These are phyloP conservation scores for Sergeia podlipaevii DNA, from an alignment of 208 protist species.

Conservation along the genomic window DNA sequence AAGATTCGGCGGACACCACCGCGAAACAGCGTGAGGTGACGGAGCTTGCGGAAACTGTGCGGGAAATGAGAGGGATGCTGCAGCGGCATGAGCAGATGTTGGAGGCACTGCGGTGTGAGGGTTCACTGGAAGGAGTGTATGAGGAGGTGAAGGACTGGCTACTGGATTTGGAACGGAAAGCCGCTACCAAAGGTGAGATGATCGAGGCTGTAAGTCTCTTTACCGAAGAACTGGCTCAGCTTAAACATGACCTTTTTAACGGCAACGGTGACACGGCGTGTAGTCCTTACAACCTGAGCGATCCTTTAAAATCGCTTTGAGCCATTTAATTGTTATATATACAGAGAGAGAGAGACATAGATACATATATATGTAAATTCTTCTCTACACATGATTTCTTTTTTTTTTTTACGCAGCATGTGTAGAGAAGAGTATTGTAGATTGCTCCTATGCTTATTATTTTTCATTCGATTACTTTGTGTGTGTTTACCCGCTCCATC, in stretches of 20 bases:
- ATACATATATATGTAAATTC: no score
- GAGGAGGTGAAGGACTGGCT: slow-evolving; percentile 85
- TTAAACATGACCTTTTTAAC: slow-evolving; percentile 28
- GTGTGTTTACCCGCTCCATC: no score
- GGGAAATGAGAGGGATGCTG: slow-evolving; percentile 7
- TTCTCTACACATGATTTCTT: no score
- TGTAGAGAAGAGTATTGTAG: no score
- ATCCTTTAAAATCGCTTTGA: no score
- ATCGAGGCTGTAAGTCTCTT: slow-evolving; percentile 38
- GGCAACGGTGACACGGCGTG: no score
- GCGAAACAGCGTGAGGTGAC: slow-evolving; percentile 3
- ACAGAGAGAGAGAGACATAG: no score
- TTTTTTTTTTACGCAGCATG: no score
- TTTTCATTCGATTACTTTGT: no score
- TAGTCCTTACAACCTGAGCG: no score
- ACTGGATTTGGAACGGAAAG: slow-evolving; percentile 59
- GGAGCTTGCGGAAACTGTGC: slow-evolving; percentile 14
- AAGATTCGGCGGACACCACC: background rate
- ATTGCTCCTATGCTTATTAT: no score
- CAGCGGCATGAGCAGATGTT: slow-evolving; percentile 33
- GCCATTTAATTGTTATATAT: no score
- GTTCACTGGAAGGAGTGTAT: slow-evolving; percentile 51
- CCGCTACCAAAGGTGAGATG: slow-evolving; percentile 55
- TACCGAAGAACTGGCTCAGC: slow-evolving; percentile 28
- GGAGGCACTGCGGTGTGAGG: slow-evolving; percentile 27